Base-by-base conservation (phyloP, 768 basidiomycete genomes). In the Lentinula sp. region DNA sequence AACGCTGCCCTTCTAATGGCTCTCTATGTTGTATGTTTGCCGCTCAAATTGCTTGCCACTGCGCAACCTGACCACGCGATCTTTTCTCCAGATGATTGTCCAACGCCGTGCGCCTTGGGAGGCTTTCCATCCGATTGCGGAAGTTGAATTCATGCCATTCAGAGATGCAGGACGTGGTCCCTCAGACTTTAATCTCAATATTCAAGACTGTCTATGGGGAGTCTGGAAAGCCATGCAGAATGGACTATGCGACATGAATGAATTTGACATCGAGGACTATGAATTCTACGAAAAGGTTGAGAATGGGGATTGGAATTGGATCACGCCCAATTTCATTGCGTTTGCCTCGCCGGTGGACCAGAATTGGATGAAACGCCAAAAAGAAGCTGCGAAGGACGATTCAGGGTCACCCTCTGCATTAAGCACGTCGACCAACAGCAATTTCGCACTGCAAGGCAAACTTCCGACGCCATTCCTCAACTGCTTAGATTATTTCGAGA, bases 251-350 rank as follows among this genome's bases (percentile, higher is more conserved):
- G 96, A 98, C 67, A 88, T 96, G 82, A 91, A 93, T 70, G 91
- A 92, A 65, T 98, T 98, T 74, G 90, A 86, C 68, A 84, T 94
- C 49, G 89, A 91, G 63, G 94, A 95, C 64, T 98, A 98, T 70
- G 93, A 95, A 72, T 89, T 78, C 70, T 96, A 95, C 71, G 95
- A 98, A 71, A 95, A 95, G 74, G 94, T 95, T 46, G 93, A 94
- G 74, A 93, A 94, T 68, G 91, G 92, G 13, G 94, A 95, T 71
- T 95, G 93, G 90, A 96, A 96, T 69, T 95, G 92, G 92, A 81
- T 94, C 74, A 93, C 92, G 0, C 91, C 92, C 1, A 83, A 89
- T 64, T 94, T 95, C 68, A 89, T 98, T 66, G 94, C 95, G 10
- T 96, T 98, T 67, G 95, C 95, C 3, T 95, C 93, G 0, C 95